phyloP scores from a whole-genome alignment of 2,329 filamentous ascomycete species.

The Penicillium sp. region DNA sequence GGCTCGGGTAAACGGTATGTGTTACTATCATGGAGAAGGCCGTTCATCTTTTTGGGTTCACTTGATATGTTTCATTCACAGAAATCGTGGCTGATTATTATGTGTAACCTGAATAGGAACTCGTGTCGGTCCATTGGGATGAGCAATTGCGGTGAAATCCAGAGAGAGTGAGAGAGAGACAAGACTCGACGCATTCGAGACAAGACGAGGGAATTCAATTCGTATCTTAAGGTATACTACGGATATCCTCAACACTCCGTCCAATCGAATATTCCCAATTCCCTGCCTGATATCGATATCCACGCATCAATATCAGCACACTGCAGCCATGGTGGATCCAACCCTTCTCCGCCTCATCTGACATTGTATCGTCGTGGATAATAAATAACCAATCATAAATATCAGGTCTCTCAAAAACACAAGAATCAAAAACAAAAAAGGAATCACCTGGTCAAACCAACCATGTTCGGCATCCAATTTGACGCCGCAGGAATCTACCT shows the following conservation, averaged over 20 bases:
- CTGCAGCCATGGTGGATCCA: neutral
- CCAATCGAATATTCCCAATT: neutral
- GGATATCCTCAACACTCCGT: neutral
- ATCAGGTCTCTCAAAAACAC: neutral
- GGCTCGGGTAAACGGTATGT: neutral
- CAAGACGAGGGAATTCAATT: no score
- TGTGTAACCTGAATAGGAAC: neutral
- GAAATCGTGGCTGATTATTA: neutral
- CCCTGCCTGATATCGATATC: neutral
- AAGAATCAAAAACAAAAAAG: neutral
- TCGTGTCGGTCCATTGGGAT: neutral
- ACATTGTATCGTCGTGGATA: no score
- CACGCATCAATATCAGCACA: neutral
- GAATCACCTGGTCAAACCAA: neutral
- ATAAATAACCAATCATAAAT: no score
- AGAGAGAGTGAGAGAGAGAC: no score
- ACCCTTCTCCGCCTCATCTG: no score
- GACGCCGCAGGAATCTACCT: slow-evolving; percentile 17
- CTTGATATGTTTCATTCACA: neutral
- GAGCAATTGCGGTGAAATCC: neutral
- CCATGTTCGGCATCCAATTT: slow-evolving; percentile 18
- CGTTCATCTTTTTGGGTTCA: no score
- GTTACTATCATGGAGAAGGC: neutral
- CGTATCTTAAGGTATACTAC: no score
- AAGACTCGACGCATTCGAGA: no score